Evolutionary conservation across 75 land plant genomes (phyloP).

Genomic region (Cunninghamia lanceolata): DNA sequence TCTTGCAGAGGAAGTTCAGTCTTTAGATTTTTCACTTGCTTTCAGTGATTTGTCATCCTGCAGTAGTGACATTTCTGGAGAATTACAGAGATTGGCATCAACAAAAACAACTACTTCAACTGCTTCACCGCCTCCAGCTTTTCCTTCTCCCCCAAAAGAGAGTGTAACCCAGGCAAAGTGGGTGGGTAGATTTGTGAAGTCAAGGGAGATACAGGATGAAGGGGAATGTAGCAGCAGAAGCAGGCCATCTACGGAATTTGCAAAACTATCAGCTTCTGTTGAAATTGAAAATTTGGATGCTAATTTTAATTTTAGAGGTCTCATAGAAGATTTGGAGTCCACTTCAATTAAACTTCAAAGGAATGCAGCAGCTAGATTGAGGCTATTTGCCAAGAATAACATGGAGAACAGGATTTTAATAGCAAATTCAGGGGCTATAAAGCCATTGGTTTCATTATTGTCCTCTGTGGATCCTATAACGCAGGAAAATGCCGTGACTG

Average conservation of each 20-base stretch:
- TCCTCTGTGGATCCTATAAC: slow-evolving; percentile 44
- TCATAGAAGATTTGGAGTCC: slow-evolving; percentile 32
- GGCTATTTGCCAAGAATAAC: slow-evolving; percentile 68
- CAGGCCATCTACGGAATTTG: background rate
- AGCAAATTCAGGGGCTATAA: slow-evolving; percentile 61
- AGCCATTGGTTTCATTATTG: slow-evolving; percentile 52
- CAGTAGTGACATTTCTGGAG: slow-evolving; percentile 11
- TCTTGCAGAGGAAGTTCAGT: slow-evolving; percentile 10
- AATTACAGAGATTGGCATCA: slow-evolving; percentile 9
- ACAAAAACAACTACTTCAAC: background rate
- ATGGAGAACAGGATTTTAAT: slow-evolving; percentile 61
- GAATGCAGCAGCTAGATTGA: slow-evolving; percentile 57
- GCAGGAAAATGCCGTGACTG: slow-evolving; percentile 78
- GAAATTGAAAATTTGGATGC: slow-evolving; percentile 8
- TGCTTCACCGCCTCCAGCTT: background rate
- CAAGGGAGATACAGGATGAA: background rate
- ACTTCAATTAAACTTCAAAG: slow-evolving; percentile 33
- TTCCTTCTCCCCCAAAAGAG: slow-evolving; percentile 1
- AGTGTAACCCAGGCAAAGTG: slow-evolving; percentile 9
- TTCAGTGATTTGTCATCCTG: slow-evolving; percentile 13
- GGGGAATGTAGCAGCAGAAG: background rate
- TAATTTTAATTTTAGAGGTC: slow-evolving; percentile 2
- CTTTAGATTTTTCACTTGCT: slow-evolving; percentile 6
- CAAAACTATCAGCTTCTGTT: background rate
- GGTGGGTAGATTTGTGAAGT: slow-evolving; percentile 13